Base-by-base conservation (phyloP, 75 land plant species). In the Larix kaempferi region DNA sequence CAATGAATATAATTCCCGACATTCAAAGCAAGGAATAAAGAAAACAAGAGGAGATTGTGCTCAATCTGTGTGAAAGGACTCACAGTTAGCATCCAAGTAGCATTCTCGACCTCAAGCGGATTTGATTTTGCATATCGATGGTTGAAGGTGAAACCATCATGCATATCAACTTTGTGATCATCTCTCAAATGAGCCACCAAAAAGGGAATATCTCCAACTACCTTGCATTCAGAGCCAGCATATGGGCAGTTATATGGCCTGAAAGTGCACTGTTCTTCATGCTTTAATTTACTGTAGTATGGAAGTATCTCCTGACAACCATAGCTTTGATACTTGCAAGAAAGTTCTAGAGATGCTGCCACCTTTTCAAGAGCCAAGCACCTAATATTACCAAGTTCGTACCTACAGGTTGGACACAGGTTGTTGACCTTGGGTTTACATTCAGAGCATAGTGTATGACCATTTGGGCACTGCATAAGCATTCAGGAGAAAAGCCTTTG, bases 151-250 rank as follows among this genome's bases (percentile, higher is more conserved):
- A 82, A 84, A 3, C 91, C 91, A 75, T 84, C 80, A 89, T 89
- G 91, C 91, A 89, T 89, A 71, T 89, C 91, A 17, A 89, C 90
- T 74, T 89, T 89, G 62, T 89, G 91, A 76, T 89, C 91, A 73
- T 89, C 83, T 78, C 86, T 80, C 71, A 89, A 61, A 61, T 89
- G 91, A 8, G 88, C 25, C 75, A 89, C 90, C 21, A 89, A 77
- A 23, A 80, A 72, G 37, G 90, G 87, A 75, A 89, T 85, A 67
- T 89, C 91, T 35, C 91, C 90, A 29, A 84, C 85, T 21, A 89
- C 85, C 13, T 76, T 80, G 77, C 91, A 89, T 35, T 89, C 91
- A 35, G 90, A 88, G n/a, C 91, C 91, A 49, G 91, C 87, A 76
- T 89, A 89, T 35, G 91, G 91, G 77, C 91, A 89, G 57, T 82